Percentiles rank a stretch among this genome's conserved stretches.
phyloP scores from a whole-genome alignment of 2,329 filamentous ascomycete species.

The Aspergillus aculeatinus region DNA sequence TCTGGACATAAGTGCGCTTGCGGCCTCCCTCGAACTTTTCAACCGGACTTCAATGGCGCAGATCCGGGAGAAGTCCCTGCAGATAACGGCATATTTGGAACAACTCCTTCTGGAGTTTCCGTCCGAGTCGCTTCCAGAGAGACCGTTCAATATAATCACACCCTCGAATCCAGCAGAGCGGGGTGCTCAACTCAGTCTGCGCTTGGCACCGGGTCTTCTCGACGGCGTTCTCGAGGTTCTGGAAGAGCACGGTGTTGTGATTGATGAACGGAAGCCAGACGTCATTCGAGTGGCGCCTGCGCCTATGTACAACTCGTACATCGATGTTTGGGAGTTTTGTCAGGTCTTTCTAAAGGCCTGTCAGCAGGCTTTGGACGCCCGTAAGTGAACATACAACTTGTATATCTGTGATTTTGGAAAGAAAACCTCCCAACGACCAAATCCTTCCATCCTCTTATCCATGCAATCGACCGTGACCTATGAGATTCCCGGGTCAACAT shows the following conservation, averaged over 20 bases:
- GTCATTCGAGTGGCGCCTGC: constrained; percentile 82
- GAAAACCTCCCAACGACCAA: not conserved
- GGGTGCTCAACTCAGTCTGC: constrained; percentile 76
- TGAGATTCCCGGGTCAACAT: not conserved
- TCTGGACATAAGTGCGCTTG: constrained; percentile 72
- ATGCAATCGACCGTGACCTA: not conserved
- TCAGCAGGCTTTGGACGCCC: constrained; percentile 33
- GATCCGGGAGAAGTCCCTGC: constrained; percentile 68
- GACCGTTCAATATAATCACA: constrained; percentile 65
- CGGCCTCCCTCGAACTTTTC: constrained; percentile 72
- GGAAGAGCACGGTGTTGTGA: constrained; percentile 68
- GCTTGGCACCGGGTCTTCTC: constrained; percentile 66
- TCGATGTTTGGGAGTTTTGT: constrained; percentile 67
- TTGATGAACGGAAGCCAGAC: constrained; percentile 81
- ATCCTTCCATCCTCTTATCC: not conserved
- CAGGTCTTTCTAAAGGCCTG: constrained; percentile 54
- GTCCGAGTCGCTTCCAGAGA: constrained; percentile 28
- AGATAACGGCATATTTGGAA: constrained; percentile 75
- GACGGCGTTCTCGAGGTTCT: constrained; percentile 66
- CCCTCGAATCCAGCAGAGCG: constrained; percentile 66
- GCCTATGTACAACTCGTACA: constrained; percentile 78
- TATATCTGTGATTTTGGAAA: not conserved
- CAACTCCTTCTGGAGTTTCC: constrained; percentile 54
- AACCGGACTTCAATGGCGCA: constrained; percentile 66
- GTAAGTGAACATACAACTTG: constrained; percentile 1